A percentile compares a stretch with the other conserved stretches of the same genome.
Conservation (phyloP, 1,139 yeast species). For the Nakaseomyces delphensis region DNA sequence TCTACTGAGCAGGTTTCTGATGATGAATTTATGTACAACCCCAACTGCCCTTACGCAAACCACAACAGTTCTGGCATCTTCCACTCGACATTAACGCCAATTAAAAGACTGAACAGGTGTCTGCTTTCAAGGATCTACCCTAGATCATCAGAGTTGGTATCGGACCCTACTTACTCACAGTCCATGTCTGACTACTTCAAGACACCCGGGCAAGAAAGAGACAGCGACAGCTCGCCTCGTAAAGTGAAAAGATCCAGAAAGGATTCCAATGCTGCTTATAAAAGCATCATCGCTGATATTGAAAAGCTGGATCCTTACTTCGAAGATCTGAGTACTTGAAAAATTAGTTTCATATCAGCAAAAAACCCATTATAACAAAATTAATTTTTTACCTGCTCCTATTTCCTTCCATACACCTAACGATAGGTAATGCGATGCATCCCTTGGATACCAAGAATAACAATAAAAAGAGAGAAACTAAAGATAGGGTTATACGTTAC, state of each 20-base stretch:
- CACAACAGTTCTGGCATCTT: not conserved
- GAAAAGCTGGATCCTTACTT: conserved; percentile 14
- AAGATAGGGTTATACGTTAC: too few relatives aligned
- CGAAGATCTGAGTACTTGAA: conserved; percentile 15
- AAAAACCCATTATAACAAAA: too few relatives aligned
- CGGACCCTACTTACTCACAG: not conserved
- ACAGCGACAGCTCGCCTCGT: conserved; percentile 1
- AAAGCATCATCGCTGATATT: conserved; percentile 14
- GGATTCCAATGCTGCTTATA: conserved; percentile 19
- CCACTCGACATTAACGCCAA: not conserved
- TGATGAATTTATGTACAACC: not conserved
- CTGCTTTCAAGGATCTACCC: not conserved
- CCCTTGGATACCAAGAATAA: too few relatives aligned
- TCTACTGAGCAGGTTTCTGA: not conserved
- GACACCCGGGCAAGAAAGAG: not conserved
- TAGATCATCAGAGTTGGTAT: not conserved
- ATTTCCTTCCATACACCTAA: too few relatives aligned
- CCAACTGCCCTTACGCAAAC: not conserved
- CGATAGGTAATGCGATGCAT: too few relatives aligned
- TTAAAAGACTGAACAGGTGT: not conserved
- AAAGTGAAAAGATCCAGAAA: conserved; percentile 15
- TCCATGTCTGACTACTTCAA: not conserved
- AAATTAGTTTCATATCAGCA: too few relatives aligned
- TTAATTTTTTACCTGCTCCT: too few relatives aligned
- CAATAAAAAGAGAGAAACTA: too few relatives aligned